These are phyloP conservation scores for Alisma plantagoaquatica DNA, from an alignment of 106 monocot genomes.

Conservation along the genomic window DNA sequence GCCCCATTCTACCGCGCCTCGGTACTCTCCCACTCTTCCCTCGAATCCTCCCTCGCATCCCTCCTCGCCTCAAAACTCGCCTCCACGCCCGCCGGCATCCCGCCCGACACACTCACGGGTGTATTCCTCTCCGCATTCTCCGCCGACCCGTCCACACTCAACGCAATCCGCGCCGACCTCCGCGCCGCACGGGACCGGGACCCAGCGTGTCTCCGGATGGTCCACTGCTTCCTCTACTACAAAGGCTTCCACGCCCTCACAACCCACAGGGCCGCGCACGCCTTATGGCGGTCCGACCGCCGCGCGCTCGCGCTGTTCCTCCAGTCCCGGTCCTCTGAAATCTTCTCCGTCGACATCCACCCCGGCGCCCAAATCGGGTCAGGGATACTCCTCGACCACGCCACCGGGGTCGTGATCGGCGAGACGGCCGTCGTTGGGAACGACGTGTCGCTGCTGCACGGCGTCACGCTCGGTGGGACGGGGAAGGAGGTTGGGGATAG, in stretches of 20 bases:
- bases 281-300: no score
- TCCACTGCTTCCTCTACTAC: slow-evolving; percentile 46
- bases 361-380: slow-evolving; percentile 41
- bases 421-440: slow-evolving; percentile 67
- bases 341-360: slow-evolving; percentile 56
- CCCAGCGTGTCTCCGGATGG: slow-evolving; percentile 37
- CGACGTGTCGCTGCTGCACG: slow-evolving; percentile 22
- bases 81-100: slow-evolving; percentile 6
- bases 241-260: slow-evolving; percentile 56
- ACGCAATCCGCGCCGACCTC: slow-evolving; percentile 33
- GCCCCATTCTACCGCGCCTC: slow-evolving; percentile 27
- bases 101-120: slow-evolving; percentile 15
- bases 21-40: slow-evolving; percentile 42
- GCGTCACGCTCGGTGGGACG: slow-evolving; percentile 62
- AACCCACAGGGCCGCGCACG: no score
- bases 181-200: slow-evolving; percentile 44
- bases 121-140: slow-evolving; percentile 21
- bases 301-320: slow-evolving; percentile 32
- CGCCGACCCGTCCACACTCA: slow-evolving; percentile 11
- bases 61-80: slow-evolving; percentile 46
- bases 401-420: slow-evolving; percentile 51
- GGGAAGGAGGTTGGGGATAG: slow-evolving; percentile 54
- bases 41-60: slow-evolving; percentile 57
- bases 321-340: slow-evolving; percentile 37
- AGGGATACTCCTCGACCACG: slow-evolving; percentile 53